These are phyloP conservation scores for Aspergillus coremiiformis DNA, from an alignment of 495 filamentous ascomycete genomes.

Conservation along the genomic window DNA sequence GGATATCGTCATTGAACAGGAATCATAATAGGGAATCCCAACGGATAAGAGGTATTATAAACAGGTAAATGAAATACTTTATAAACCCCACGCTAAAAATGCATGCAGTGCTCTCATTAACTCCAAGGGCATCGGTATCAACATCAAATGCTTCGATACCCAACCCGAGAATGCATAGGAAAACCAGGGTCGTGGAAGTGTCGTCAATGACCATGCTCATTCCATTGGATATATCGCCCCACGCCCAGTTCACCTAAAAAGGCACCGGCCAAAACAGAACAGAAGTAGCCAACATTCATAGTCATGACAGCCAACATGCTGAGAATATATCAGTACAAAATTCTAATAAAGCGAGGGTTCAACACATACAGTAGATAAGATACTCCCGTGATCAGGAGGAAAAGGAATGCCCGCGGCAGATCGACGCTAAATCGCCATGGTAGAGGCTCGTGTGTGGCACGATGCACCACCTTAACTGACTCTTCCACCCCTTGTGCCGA, in stretches of 20 bases:
- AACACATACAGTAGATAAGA: constrained; percentile 83
- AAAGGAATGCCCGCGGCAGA: constrained; percentile 60
- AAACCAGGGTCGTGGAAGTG: not conserved
- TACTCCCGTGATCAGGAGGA: constrained; percentile 62
- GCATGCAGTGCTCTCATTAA: not conserved
- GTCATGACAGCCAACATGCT: constrained; percentile 99
- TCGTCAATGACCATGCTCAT: constrained; percentile 23
- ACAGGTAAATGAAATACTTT: not conserved
- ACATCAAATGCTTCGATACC: not conserved
- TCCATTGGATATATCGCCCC: constrained; percentile 53
- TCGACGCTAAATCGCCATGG: constrained; percentile 80
- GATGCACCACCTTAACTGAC: constrained; percentile 60
- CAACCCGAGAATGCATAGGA: not conserved
- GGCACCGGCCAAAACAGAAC: constrained; percentile 72
- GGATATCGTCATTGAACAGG: not conserved
- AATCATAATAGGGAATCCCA: not conserved
- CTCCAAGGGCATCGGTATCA: not conserved
- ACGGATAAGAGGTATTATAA: not conserved
- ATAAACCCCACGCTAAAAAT: not conserved
- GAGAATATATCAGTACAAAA: constrained; percentile 2
- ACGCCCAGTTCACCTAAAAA: constrained; percentile 79
- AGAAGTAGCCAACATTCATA: constrained; percentile 93
- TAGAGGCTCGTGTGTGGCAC: constrained; percentile 30
- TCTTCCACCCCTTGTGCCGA: constrained; percentile 67
- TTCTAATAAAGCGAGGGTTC: not conserved